Base-by-base conservation (phyloP, 1,284 basidiomycete genomes). In the Ganoderma resinaceum region DNA sequence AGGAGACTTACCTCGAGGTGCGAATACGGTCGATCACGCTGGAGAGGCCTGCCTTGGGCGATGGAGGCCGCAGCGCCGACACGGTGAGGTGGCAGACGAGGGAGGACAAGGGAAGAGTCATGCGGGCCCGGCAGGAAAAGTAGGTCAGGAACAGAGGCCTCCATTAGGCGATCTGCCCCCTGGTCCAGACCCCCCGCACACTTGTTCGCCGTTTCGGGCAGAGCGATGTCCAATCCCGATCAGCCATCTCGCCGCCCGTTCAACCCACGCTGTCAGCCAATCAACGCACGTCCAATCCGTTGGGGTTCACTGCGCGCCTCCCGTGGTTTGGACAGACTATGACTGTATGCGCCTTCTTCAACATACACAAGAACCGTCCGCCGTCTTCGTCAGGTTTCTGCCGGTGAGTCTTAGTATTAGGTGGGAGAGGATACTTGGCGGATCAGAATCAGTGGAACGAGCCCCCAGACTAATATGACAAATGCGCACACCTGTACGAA, bases 31-130 rank as follows among this genome's bases (percentile, higher is more conserved):
- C n/a, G 18, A 40, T 61, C 26, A 35, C 43, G 61, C 49, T 61
- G 57, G 20, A 55, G 26, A 66, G 58, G 61, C 57, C 61, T 20
- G 61, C 57, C 61, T 20, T 46, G 62, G 9, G 35, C 38, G 55
- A 57, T 3, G n/a, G 23, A n/a, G 35, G 40, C 42, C 42, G 26
- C 60, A 59, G 43, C 59, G 52, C 42, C 40, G 26, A 26, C 2
- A 37, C 53, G 46, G 43, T 61, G 65, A 58, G 65, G 43, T 66
- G 65, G 68, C 60, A 65, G 68, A 64, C 65, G 64, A 43, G 63
- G 53, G 26, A 49, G 57, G 59, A 31, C 52, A 55, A 55, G 33
- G 9, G 59, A 26, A 26, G 60, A 16, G 60, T 43, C 43, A 62
- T 49, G 31, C 23, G 23, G 52, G 31, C 42, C 53, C 23, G 23